These are phyloP conservation scores for Fusarium sp. DNA, from an alignment of 2,329 filamentous ascomycete species.

Conservation along the genomic window DNA sequence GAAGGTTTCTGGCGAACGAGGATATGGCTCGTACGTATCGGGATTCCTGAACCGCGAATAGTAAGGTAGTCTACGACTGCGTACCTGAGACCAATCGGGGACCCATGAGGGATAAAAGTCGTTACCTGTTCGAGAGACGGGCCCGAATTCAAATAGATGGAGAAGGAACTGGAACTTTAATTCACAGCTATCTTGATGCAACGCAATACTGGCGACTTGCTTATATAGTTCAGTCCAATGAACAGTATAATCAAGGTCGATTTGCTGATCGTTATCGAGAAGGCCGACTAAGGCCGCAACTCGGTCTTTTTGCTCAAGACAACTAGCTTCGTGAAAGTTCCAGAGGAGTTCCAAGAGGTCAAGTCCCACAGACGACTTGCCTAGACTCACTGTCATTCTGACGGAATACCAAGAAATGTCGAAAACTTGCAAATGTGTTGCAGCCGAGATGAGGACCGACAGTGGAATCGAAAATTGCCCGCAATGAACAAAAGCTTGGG, in stretches of 20 bases:
- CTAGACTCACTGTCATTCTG: neutral
- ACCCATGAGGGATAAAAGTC: conserved; percentile 13
- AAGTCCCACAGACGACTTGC: neutral
- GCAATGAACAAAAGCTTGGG: conserved; percentile 6
- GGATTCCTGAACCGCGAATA: neutral
- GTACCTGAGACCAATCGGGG: conserved; percentile 10
- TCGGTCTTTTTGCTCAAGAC: conserved; percentile 4
- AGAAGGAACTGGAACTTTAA: conserved; percentile 1
- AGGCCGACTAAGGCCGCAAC: conserved; percentile 4
- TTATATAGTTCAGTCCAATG: neutral
- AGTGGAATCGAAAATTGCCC: conserved; percentile 1
- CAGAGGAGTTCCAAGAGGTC: conserved; percentile 8
- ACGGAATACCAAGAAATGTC: neutral
- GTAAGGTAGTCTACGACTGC: conserved; percentile 2
- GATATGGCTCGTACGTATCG: conserved; percentile 6
- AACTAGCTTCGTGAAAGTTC: conserved; percentile 5
- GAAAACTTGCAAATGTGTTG: neutral
- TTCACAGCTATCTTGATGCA: neutral
- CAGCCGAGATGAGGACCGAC: neutral
- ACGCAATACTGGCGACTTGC: neutral
- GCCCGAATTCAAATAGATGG: conserved; percentile 10
- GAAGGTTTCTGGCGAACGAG: neutral
- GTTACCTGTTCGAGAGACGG: neutral
- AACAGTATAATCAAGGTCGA: neutral
- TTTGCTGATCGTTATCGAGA: neutral